Percentiles rank a stretch among this genome's conserved stretches.
These are phyloP conservation scores for Clonostachys rosea DNA, from an alignment of 2,329 filamentous ascomycete genomes.

Conservation along the genomic window DNA sequence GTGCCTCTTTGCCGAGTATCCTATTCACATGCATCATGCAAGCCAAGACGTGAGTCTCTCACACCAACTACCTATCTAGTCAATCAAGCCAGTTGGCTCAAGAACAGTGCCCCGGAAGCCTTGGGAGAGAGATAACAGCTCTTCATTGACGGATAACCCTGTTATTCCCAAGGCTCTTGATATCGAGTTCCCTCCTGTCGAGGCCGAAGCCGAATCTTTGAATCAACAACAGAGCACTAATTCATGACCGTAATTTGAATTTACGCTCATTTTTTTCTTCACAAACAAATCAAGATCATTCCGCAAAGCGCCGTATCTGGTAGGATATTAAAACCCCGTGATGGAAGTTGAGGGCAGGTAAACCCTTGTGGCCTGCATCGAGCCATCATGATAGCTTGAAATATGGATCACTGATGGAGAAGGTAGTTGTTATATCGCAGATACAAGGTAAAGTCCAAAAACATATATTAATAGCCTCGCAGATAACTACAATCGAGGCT, in stretches of 20 bases:
- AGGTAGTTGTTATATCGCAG: not conserved
- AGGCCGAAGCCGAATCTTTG: constrained; percentile 12
- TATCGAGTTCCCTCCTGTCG: constrained; percentile 27
- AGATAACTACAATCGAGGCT: constrained; percentile 1
- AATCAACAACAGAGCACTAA: too few relatives aligned
- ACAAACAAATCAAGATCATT: not conserved
- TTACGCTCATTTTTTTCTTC: constrained; percentile 1
- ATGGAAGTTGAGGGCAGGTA: too few relatives aligned
- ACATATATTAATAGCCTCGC: not conserved
- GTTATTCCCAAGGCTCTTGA: constrained; percentile 19
- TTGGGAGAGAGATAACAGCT: constrained; percentile 64
- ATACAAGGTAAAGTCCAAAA: not conserved
- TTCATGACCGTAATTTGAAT: too few relatives aligned
- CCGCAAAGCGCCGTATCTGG: not conserved
- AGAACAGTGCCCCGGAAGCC: constrained; percentile 54
- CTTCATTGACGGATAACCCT: constrained; percentile 8
- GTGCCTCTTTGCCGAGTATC: constrained; percentile 8
- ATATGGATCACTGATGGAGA: too few relatives aligned
- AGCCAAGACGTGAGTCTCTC: too few relatives aligned
- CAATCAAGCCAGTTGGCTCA: constrained; percentile 41
- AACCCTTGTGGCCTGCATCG: too few relatives aligned
- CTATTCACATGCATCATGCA: not conserved
- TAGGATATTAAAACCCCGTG: not conserved
- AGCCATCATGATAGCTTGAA: too few relatives aligned
- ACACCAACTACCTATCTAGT: constrained; percentile 16